phyloP scores from a whole-genome alignment of 129 eudicot species.

The Pittosporum tobira region DNA sequence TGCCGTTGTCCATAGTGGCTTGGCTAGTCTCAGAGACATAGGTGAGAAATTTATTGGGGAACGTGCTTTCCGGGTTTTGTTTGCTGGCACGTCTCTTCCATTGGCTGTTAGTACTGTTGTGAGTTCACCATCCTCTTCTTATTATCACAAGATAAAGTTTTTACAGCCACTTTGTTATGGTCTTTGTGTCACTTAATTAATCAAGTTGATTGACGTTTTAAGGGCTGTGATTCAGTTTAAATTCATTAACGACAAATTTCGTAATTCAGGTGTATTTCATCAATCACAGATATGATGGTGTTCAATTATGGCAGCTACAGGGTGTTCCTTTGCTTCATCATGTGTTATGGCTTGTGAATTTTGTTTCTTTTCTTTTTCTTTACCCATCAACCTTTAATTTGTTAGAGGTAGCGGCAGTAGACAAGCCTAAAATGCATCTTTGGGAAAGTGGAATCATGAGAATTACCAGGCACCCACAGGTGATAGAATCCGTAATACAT shows the following conservation, averaged over 20 bases:
- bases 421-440: slow-evolving; percentile 97
- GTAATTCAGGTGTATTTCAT: slow-evolving; percentile 62
- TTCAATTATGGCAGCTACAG: slow-evolving; percentile 95
- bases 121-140: slow-evolving; percentile 27
- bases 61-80: slow-evolving; percentile 91
- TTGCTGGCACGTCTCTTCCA: slow-evolving; percentile 93
- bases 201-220: background rate
- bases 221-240: slow-evolving; percentile 25
- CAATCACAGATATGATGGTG: slow-evolving; percentile 91
- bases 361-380: slow-evolving; percentile 81
- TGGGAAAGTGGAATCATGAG: slow-evolving; percentile 99
- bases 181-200: too few species aligned
- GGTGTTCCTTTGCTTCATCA: slow-evolving; percentile 66
- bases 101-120: slow-evolving; percentile 91
- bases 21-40: slow-evolving; percentile 88
- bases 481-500: slow-evolving; percentile 15
- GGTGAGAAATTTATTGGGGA: slow-evolving; percentile 97
- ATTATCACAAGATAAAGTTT: too few species aligned
- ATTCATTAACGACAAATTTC: slow-evolving; percentile 23
- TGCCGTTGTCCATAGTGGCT: slow-evolving; percentile 89
- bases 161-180: background rate
- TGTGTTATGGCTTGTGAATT: slow-evolving; percentile 53
- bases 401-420: slow-evolving; percentile 97
- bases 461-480: slow-evolving; percentile 99
- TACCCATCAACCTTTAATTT: slow-evolving; percentile 95